A percentile compares a stretch with the other conserved stretches of the same genome.
Evolutionary conservation across 257 asterid genomes (phyloP).

Genomic region (Paulownia fortunei): DNA sequence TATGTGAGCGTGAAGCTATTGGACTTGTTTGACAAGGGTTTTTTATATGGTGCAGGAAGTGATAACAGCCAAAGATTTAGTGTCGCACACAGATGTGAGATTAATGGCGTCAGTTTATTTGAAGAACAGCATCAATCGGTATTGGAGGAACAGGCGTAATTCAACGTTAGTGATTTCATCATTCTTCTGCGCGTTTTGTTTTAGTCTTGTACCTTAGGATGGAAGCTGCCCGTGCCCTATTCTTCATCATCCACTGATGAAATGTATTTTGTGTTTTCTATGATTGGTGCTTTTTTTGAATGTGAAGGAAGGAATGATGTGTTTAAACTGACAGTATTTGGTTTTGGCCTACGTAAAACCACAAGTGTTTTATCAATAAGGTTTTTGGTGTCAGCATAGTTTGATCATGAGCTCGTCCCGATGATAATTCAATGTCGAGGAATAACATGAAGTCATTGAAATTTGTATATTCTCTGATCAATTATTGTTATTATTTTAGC

Average conservation of each 20-base stretch:
- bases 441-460: not conserved
- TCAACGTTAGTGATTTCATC: slow-evolving; percentile 61
- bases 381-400: too few relatives aligned
- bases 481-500: not conserved
- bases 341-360: slow-evolving; percentile 4
- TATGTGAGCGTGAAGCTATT: slow-evolving; percentile 26
- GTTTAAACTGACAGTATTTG: not conserved
- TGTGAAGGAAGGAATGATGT: not conserved
- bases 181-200: slow-evolving; percentile 14
- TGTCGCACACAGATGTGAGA: slow-evolving; percentile 75
- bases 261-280: not conserved
- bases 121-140: slow-evolving; percentile 80
- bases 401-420: too few relatives aligned
- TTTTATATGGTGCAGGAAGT: slow-evolving; percentile 68
- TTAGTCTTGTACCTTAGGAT: not conserved
- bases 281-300: not conserved
- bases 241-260: not conserved
- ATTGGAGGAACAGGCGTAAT: slow-evolving; percentile 91
- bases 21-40: slow-evolving; percentile 28
- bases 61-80: slow-evolving; percentile 75
- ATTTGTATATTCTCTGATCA: not conserved
- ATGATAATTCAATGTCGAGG: not conserved
- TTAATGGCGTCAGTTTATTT: slow-evolving; percentile 90
- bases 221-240: not conserved
- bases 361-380: too few relatives aligned